phyloP scores from a whole-genome alignment of 2,329 filamentous ascomycete genomes.

The Zelopaecilomyces penicillatus region DNA sequence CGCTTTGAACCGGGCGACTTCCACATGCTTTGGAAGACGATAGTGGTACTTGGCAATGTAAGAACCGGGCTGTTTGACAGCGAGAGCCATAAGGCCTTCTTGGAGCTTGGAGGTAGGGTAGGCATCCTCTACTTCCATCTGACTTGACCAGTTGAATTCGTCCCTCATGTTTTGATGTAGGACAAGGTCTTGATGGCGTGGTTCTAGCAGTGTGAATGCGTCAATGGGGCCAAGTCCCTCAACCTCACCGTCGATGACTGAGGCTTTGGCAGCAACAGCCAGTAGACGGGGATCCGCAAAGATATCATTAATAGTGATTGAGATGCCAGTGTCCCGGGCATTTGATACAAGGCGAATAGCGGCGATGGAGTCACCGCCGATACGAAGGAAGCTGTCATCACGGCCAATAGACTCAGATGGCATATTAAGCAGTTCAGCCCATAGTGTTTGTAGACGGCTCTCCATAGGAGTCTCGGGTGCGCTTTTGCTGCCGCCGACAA shows the following conservation, averaged over 20 bases:
- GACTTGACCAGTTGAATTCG: not conserved
- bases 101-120: conserved; percentile 14
- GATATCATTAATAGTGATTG: conserved; percentile 3
- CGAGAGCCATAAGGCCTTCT: conserved; percentile 18
- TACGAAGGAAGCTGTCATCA: conserved; percentile 9
- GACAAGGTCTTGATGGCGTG: not conserved
- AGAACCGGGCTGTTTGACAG: conserved; percentile 20
- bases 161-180: too few species aligned
- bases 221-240: not conserved
- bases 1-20: conserved; percentile 13
- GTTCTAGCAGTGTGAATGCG: conserved; percentile 1
- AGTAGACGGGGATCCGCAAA: conserved; percentile 5
- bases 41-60: conserved; percentile 26
- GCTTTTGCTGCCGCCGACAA: conserved; percentile 1
- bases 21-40: conserved; percentile 11
- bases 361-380: conserved; percentile 10
- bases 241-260: not conserved
- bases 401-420: conserved; percentile 6
- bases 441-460: conserved; percentile 2
- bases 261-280: conserved; percentile 3
- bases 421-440: conserved; percentile 7
- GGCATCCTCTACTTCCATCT: conserved; percentile 9
- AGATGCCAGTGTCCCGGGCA: conserved; percentile 1
- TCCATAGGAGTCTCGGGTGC: conserved; percentile 6
- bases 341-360: conserved; percentile 6